phyloP scores from a whole-genome alignment of 139 green algal genomes.

The Yamagishiella unicocca region DNA sequence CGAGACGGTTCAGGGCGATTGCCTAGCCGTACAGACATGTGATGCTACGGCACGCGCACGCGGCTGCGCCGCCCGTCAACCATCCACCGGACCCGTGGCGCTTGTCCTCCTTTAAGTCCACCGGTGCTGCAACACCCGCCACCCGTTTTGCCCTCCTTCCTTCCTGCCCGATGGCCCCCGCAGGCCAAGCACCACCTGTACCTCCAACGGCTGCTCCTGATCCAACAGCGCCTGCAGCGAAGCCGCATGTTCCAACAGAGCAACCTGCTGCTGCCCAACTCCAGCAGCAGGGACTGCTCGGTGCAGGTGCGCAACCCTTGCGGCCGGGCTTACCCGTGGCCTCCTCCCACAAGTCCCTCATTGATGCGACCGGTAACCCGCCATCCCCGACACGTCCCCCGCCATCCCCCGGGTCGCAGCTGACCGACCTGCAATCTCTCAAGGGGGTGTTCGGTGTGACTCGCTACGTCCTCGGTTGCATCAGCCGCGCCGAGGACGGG shows the following conservation, averaged over 20 bases:
- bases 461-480: slow-evolving; percentile 83
- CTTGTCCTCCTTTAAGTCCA: too few species aligned
- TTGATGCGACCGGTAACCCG: too few species aligned
- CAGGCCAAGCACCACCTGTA: slow-evolving; percentile 85
- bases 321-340: too few species aligned
- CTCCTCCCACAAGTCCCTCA: too few species aligned
- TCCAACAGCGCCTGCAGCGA: slow-evolving; percentile 82
- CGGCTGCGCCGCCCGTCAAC: background rate
- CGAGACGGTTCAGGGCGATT: background rate
- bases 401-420: slow-evolving; percentile 41
- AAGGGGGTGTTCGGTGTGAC: slow-evolving; percentile 73
- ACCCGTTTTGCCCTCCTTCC: background rate
- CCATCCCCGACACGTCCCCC: background rate
- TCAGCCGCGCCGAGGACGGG: slow-evolving; percentile 84
- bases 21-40: background rate
- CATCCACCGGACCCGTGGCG: too few species aligned
- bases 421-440: slow-evolving; percentile 86
- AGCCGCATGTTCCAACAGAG: slow-evolving; percentile 71
- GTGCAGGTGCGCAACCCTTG: slow-evolving; percentile 30
- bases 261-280: slow-evolving; percentile 33
- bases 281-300: background rate
- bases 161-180: background rate
- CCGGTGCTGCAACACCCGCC: background rate
- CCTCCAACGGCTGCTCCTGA: slow-evolving; percentile 75
- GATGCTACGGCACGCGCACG: background rate